Conservation (phyloP, 352 stramenopile genomes). For the Phytophthora nicotianae region DNA sequence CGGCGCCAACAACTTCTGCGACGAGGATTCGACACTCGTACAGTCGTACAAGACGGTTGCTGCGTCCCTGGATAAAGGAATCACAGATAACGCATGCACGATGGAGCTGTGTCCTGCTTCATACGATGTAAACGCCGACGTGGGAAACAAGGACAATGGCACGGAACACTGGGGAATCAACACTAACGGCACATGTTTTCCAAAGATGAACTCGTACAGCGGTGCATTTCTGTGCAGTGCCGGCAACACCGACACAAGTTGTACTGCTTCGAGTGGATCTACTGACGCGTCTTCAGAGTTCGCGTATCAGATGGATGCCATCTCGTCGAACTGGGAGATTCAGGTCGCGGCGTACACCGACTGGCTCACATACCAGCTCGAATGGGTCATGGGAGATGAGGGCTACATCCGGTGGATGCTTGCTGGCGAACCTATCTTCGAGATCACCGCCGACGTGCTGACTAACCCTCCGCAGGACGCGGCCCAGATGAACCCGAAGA, state of each 20-base stretch:
- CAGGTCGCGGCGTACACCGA: conserved; percentile 80
- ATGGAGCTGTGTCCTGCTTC: conserved; percentile 47
- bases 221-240: conserved; percentile 64
- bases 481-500: not conserved
- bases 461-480: conserved; percentile 52
- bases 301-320: conserved; percentile 91
- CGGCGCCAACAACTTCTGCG: conserved; percentile 64
- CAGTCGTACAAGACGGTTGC: conserved; percentile 50
- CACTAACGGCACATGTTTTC: conserved; percentile 66
- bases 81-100: conserved; percentile 59
- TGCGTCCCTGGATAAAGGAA: conserved; percentile 38
- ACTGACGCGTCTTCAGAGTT: conserved; percentile 39
- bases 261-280: conserved; percentile 26
- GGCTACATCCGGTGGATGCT: conserved; percentile 83
- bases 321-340: conserved; percentile 92
- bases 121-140: conserved; percentile 56
- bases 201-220: conserved; percentile 62
- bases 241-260: conserved; percentile 47
- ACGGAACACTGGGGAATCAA: conserved; percentile 61
- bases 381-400: conserved; percentile 63
- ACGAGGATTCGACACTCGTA: conserved; percentile 16
- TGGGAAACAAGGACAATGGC: conserved; percentile 42
- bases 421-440: conserved; percentile 86
- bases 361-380: conserved; percentile 74
- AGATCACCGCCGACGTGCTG: conserved; percentile 76